Conservation (phyloP, 2,329 filamentous ascomycete species). For the Pyricularia sp. region DNA sequence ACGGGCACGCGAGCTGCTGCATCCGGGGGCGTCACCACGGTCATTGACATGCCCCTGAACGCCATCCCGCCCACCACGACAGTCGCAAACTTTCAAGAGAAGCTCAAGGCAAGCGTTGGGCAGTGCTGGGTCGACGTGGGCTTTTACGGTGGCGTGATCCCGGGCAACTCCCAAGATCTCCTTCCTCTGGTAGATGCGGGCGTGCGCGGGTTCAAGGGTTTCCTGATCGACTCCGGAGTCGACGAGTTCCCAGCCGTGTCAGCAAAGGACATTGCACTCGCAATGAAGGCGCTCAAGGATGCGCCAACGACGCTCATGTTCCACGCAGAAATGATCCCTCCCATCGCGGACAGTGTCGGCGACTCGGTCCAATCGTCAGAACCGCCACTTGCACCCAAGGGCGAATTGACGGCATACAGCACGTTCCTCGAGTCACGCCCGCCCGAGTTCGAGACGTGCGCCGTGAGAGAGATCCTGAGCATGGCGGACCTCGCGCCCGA, state of each 20-base stretch:
- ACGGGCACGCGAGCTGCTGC: slow-evolving; percentile 90
- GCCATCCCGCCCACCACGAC: slow-evolving; percentile 95
- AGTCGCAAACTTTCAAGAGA: slow-evolving; percentile 69
- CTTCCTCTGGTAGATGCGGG: slow-evolving; percentile 74
- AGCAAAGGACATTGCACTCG: slow-evolving; percentile 65
- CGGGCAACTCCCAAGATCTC: slow-evolving; percentile 75
- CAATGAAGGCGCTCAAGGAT: slow-evolving; percentile 72
- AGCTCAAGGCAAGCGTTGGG: slow-evolving; percentile 71
- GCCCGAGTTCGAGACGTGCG: slow-evolving; percentile 82
- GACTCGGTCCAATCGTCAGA: slow-evolving; percentile 64
- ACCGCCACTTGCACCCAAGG: slow-evolving; percentile 58
- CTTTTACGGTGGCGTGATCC: slow-evolving; percentile 92
- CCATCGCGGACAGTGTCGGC: slow-evolving; percentile 68
- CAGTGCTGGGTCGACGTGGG: slow-evolving; percentile 99
- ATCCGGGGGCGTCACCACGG: slow-evolving; percentile 91
- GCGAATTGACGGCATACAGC: slow-evolving; percentile 67
- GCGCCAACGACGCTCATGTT: slow-evolving; percentile 93
- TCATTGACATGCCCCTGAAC: slow-evolving; percentile 96
- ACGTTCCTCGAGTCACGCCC: slow-evolving; percentile 91
- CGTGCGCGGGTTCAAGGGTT: slow-evolving; percentile 94
- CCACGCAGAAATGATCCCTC: slow-evolving; percentile 97
- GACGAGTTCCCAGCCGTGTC: slow-evolving; percentile 95
- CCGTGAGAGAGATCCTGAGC: slow-evolving; percentile 76
- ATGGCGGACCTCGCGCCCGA: slow-evolving; percentile 71
- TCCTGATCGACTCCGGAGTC: slow-evolving; percentile 92